Evolutionary conservation across 176 grass and related monocot genomes (phyloP), one percentile per base, ranked within the genome.

Genomic region (Aegilops speltoides): DNA sequence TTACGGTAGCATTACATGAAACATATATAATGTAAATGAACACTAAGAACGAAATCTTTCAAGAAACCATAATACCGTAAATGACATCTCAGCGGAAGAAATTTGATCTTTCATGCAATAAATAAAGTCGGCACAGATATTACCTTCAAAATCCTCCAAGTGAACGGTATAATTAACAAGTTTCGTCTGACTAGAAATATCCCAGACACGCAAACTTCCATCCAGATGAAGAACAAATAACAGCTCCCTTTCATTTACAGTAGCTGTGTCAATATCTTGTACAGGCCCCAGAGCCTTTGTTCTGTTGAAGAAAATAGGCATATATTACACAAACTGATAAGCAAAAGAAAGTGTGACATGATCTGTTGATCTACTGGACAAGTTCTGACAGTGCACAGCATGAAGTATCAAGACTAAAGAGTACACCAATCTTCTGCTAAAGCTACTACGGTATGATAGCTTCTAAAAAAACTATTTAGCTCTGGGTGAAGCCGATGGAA

Each of bases 171-270:
- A 88, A 84, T 78, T 86, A 68, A 94, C 66, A 88, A 98, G 78
- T 79, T 85, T 98, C 0, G 67, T 87, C 61, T 88, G 88, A 87
- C 54, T 94, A 83, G 72, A 80, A 90, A 94, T 89, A 87, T 98
- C 94, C 96, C 96, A 98, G 82, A 93, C 79, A 59, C 93, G 92
- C 90, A 98, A 91, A 68, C 76, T 77, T 83, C 90, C 93, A 90
- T 96, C 93, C 60, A 77, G 71, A 87, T 98, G 96, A 88, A 98
- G 89, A 79, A 87, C 88, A 93, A 96, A 96, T 82, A 94, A 78
- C 33, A 94, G 79, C 80, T 86, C 86, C 91, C 85, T 94, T 81
- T 88, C 92, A 89, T 89, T 83, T 70, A 96, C 76, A 68, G 79
- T 85, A 88, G 88, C 80, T 79, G 91, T 84, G 41, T 86, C 88